A percentile compares a stretch with the other conserved stretches of the same genome.
These are phyloP conservation scores for Bondarzewia mesenterica DNA, from an alignment of 1,284 basidiomycete genomes.

Conservation along the genomic window DNA sequence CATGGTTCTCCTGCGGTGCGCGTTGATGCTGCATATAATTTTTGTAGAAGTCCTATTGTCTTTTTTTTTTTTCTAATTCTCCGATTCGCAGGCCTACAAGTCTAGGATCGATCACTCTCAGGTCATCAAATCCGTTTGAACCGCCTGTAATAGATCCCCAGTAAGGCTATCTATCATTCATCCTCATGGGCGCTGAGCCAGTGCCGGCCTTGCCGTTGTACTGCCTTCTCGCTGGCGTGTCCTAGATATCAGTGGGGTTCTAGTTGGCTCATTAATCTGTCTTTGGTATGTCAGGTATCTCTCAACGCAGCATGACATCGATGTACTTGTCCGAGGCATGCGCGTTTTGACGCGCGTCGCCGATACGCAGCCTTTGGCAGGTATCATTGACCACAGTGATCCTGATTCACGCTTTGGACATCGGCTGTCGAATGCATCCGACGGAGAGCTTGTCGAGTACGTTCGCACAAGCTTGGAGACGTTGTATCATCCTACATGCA, in stretches of 20 bases:
- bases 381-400: conserved; percentile 32
- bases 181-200: too few species aligned
- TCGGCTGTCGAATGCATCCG: conserved; percentile 17
- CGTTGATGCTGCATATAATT: too few species aligned
- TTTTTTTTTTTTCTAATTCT: neutral
- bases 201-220: too few species aligned
- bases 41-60: too few species aligned
- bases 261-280: neutral
- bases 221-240: neutral
- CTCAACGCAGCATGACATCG: conserved; percentile 44
- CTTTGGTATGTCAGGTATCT: conserved; percentile 39
- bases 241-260: too few species aligned
- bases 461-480: conserved; percentile 45
- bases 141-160: conserved; percentile 37
- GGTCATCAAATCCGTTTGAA: conserved; percentile 32
- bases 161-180: conserved; percentile 17
- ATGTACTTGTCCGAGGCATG: conserved; percentile 44
- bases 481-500: conserved; percentile 49
- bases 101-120: conserved; percentile 30
- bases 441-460: conserved; percentile 22
- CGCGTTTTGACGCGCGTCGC: conserved; percentile 42
- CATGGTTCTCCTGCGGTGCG: conserved; percentile 22
- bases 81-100: conserved; percentile 31
- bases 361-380: conserved; percentile 39
- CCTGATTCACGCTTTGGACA: conserved; percentile 21